These are phyloP conservation scores for Colletotrichum nymphaeae DNA, from an alignment of 2,329 filamentous ascomycete genomes.

Conservation along the genomic window DNA sequence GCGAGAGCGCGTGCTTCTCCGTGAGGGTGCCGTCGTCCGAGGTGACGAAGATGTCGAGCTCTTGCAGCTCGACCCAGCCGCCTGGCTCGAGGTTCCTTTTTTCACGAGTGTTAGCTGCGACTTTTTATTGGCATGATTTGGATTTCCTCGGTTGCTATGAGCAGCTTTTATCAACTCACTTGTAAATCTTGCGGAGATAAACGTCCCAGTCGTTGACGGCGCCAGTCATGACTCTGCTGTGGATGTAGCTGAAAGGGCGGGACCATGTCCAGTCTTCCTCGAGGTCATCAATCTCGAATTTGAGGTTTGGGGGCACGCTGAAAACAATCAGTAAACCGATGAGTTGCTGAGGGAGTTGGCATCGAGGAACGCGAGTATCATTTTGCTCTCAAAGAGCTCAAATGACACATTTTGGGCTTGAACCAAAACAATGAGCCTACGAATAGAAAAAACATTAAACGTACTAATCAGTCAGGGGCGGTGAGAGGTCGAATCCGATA, in stretches of 20 bases:
- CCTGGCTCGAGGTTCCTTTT: conserved; percentile 57
- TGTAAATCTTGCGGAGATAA: conserved; percentile 62
- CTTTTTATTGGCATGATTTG: conserved; percentile 47
- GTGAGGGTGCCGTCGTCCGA: conserved; percentile 59
- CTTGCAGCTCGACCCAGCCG: conserved; percentile 66
- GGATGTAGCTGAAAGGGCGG: conserved; percentile 66
- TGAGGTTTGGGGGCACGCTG: conserved; percentile 48
- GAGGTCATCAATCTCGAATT: conserved; percentile 53
- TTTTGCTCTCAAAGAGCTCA: too few species aligned
- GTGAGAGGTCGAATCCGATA: conserved; percentile 74
- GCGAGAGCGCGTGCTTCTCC: conserved; percentile 44
- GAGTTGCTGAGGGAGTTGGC: too few species aligned
- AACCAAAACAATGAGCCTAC: neutral
- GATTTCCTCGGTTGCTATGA: too few species aligned
- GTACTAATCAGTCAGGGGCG: conserved; percentile 72
- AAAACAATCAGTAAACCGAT: neutral
- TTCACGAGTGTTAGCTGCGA: conserved; percentile 49
- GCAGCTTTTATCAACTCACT: conserved; percentile 37
- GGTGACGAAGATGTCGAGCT: conserved; percentile 49
- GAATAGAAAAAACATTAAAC: neutral
- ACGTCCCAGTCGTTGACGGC: conserved; percentile 60
- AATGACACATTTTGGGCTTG: neutral
- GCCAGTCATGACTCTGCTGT: conserved; percentile 60
- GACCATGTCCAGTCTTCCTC: conserved; percentile 61
- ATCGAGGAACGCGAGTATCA: neutral